phyloP scores from a whole-genome alignment of 1,284 basidiomycete genomes.

The Pyrrhoderma noxium region DNA sequence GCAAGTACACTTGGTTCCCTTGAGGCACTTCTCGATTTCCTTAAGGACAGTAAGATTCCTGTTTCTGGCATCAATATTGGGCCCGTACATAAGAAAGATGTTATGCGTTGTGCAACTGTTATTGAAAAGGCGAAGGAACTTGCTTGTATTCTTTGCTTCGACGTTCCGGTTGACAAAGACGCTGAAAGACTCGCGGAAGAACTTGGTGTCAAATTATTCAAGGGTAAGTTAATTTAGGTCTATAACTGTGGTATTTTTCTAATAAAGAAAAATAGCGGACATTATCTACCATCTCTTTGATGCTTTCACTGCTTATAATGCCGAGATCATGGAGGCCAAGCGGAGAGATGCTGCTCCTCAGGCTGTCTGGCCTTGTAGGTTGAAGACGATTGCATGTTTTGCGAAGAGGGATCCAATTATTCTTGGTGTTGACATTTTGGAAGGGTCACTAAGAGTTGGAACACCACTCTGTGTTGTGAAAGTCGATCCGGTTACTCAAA shows the following conservation, averaged over 20 bases:
- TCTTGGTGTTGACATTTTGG: conserved; percentile 93
- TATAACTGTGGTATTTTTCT: conserved; percentile 5
- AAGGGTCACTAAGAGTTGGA: conserved; percentile 88
- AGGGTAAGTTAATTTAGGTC: conserved; percentile 43
- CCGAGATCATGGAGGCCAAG: conserved; percentile 90
- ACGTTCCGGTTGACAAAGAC: conserved; percentile 91
- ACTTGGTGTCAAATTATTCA: conserved; percentile 91
- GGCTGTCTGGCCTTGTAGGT: conserved; percentile 94
- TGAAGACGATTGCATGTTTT: conserved; percentile 90
- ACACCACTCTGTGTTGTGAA: conserved; percentile 96
- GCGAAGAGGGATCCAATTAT: conserved; percentile 98
- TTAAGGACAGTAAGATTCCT: conserved; percentile 93
- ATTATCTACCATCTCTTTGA: conserved; percentile 99
- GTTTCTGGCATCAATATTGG: conserved; percentile 98
- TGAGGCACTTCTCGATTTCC: conserved; percentile 95
- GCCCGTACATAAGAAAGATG: conserved; percentile 93
- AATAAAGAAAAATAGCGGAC: conserved; percentile 50
- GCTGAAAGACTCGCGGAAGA: conserved; percentile 89
- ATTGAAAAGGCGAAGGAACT: conserved; percentile 94
- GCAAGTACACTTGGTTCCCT: conserved; percentile 96
- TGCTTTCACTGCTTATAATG: conserved; percentile 94
- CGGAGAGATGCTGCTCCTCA: conserved; percentile 87
- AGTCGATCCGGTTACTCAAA: conserved; percentile 76
- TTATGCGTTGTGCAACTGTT: conserved; percentile 93
- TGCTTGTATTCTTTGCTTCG: conserved; percentile 94